Conservation (phyloP, 495 filamentous ascomycete species). For the Endocarpon pusillum region DNA sequence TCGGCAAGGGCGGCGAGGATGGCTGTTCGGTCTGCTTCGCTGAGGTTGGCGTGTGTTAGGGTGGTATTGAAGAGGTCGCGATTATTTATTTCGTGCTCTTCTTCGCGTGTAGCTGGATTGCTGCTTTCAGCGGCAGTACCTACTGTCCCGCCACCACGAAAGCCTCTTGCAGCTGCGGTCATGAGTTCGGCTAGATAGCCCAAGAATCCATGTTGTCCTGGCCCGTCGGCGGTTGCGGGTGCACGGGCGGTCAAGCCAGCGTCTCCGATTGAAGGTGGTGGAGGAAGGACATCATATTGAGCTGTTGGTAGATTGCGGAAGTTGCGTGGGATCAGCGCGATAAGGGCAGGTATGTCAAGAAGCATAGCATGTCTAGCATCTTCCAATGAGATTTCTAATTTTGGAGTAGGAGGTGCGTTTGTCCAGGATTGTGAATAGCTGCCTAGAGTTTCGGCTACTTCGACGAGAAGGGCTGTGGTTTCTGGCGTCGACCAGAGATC, state of each 20-base stretch:
- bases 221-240: background rate
- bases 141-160: no score
- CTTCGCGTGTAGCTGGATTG: no score
- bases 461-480: constrained; percentile 48
- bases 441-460: constrained; percentile 44
- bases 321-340: constrained; percentile 36
- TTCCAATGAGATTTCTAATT: constrained; percentile 37
- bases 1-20: no score
- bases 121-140: no score
- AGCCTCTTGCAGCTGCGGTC: no score
- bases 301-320: constrained; percentile 36
- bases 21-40: no score
- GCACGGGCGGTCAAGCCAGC: background rate
- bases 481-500: constrained; percentile 83
- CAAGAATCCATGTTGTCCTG: no score
- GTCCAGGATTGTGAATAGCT: constrained; percentile 12
- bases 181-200: no score
- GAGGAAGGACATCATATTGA: constrained; percentile 56
- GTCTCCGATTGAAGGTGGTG: constrained; percentile 14
- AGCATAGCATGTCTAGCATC: constrained; percentile 68
- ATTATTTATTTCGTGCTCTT: no score
- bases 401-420: constrained; percentile 20
- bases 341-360: constrained; percentile 50
- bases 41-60: no score
- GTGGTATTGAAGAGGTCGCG: no score